A percentile compares a stretch with the other conserved stretches of the same genome.
Conservation (phyloP, 2,329 filamentous ascomycete species). For the Rutstroemia sp. region DNA sequence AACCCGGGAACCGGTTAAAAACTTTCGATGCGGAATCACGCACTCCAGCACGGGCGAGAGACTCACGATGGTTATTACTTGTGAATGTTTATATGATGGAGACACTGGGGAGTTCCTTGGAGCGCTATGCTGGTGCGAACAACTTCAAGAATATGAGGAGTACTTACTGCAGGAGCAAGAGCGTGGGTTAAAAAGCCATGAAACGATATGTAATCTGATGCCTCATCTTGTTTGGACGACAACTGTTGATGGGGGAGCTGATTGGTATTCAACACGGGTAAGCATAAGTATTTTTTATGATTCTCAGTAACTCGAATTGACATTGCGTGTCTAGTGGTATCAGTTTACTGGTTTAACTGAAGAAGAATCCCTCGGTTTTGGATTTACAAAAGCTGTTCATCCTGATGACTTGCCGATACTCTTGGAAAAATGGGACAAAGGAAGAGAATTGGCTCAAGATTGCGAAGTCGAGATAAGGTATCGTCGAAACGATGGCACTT, state of each 20-base stretch:
- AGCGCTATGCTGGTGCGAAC: slow-evolving; percentile 20
- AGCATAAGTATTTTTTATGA: neutral
- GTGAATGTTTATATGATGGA: slow-evolving; percentile 23
- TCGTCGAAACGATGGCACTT: slow-evolving; percentile 18
- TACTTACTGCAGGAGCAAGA: slow-evolving; percentile 14
- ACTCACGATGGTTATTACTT: slow-evolving; percentile 13
- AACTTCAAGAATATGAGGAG: slow-evolving; percentile 16
- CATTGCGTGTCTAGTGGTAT: slow-evolving; percentile 17
- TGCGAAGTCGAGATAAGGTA: slow-evolving; percentile 19
- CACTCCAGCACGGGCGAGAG: slow-evolving; percentile 13
- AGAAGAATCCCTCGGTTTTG: slow-evolving; percentile 12
- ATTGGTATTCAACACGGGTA: slow-evolving; percentile 21
- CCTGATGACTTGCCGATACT: slow-evolving; percentile 15
- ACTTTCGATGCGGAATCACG: slow-evolving; percentile 16
- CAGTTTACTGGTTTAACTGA: slow-evolving; percentile 19
- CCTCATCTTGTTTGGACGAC: slow-evolving; percentile 22
- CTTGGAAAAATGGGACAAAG: slow-evolving; percentile 9
- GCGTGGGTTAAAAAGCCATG: slow-evolving; percentile 13
- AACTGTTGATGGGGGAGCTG: slow-evolving; percentile 12
- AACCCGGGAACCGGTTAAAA: slow-evolving; percentile 6
- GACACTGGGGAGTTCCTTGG: slow-evolving; percentile 20
- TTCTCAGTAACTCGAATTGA: neutral
- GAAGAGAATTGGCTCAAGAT: slow-evolving; percentile 4
- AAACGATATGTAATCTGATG: slow-evolving; percentile 21
- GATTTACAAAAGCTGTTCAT: slow-evolving; percentile 14